These are phyloP conservation scores for Zymoseptoria pseudotritici DNA, from an alignment of 2,329 filamentous ascomycete species.

Conservation along the genomic window DNA sequence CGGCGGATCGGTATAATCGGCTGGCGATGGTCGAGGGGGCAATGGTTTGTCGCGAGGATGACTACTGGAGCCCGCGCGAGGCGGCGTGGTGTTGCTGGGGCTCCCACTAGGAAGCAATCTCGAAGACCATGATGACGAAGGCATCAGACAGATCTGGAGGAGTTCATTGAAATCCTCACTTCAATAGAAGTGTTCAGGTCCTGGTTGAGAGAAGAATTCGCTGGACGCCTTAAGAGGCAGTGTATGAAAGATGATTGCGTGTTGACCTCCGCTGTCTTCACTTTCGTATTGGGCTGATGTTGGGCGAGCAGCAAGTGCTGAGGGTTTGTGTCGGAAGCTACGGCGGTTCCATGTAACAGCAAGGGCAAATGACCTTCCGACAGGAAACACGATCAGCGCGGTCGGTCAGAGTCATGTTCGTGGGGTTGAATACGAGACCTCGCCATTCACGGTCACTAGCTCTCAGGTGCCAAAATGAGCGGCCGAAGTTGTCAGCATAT, in stretches of 20 bases:
- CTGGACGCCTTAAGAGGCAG: background rate
- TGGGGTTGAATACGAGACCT: background rate
- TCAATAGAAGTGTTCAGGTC: background rate
- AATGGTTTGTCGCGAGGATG: constrained; percentile 17
- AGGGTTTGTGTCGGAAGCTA: background rate
- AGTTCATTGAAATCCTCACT: background rate
- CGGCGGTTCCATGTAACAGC: background rate
- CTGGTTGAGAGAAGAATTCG: background rate
- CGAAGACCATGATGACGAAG: constrained; percentile 27
- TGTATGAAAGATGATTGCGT: background rate
- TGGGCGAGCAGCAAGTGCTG: background rate
- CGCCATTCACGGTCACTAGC: background rate
- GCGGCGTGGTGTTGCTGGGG: constrained; percentile 12
- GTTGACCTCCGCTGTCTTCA: background rate
- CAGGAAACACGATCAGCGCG: background rate
- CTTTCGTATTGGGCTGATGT: background rate
- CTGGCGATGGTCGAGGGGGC: constrained; percentile 14
- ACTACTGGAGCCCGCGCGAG: constrained; percentile 7
- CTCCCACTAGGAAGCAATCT: constrained; percentile 24
- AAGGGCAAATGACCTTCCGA: background rate
- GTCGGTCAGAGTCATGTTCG: background rate
- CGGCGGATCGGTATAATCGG: constrained; percentile 15
- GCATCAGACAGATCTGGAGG: constrained; percentile 17
- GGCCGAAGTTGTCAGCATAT: background rate
- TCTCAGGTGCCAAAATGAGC: background rate